These are phyloP conservation scores for Smittium culicis DNA, from an alignment of 371 early-diverging fungal genomes.

Conservation along the genomic window DNA sequence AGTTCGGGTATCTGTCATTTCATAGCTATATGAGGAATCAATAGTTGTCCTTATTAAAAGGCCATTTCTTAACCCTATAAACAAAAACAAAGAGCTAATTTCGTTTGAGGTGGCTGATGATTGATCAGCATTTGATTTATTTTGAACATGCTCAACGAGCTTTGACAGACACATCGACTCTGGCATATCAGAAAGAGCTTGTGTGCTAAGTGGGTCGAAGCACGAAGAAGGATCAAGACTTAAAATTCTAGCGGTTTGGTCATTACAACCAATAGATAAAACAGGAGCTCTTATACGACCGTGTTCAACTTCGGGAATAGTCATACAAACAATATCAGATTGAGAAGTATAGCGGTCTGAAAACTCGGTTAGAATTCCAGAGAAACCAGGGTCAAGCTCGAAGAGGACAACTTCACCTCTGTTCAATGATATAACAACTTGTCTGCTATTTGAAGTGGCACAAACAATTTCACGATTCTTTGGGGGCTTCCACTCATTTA, in stretches of 20 bases:
- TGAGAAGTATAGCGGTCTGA: slow-evolving; percentile 61
- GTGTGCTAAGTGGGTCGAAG: slow-evolving; percentile 67
- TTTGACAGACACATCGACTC: slow-evolving; percentile 16
- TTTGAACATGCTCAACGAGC: slow-evolving; percentile 33
- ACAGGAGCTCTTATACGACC: slow-evolving; percentile 67
- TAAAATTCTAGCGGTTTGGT: slow-evolving; percentile 79
- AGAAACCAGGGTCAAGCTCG: slow-evolving; percentile 65
- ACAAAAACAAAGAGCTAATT: slow-evolving; percentile 50
- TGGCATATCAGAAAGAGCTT: slow-evolving; percentile 45
- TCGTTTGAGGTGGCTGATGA: slow-evolving; percentile 29
- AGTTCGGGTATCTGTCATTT: slow-evolving; percentile 69
- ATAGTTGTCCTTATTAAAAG: slow-evolving; percentile 53
- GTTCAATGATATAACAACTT: slow-evolving; percentile 69
- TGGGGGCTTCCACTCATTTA: slow-evolving; percentile 89
- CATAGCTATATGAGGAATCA: slow-evolving; percentile 68
- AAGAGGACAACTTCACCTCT: slow-evolving; percentile 82
- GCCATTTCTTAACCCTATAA: slow-evolving; percentile 84
- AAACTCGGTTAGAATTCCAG: slow-evolving; percentile 69
- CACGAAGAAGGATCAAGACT: slow-evolving; percentile 67
- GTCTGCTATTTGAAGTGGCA: slow-evolving; percentile 70
- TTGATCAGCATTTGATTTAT: slow-evolving; percentile 45
- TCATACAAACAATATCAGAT: slow-evolving; percentile 53
- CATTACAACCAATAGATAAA: slow-evolving; percentile 82
- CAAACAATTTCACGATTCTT: slow-evolving; percentile 47
- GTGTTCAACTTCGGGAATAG: slow-evolving; percentile 65